Percentiles rank a stretch among this genome's conserved stretches.
Evolutionary conservation across 2,329 filamentous ascomycete species (phyloP).

Genomic region (Byssoonygena ceratinophila): DNA sequence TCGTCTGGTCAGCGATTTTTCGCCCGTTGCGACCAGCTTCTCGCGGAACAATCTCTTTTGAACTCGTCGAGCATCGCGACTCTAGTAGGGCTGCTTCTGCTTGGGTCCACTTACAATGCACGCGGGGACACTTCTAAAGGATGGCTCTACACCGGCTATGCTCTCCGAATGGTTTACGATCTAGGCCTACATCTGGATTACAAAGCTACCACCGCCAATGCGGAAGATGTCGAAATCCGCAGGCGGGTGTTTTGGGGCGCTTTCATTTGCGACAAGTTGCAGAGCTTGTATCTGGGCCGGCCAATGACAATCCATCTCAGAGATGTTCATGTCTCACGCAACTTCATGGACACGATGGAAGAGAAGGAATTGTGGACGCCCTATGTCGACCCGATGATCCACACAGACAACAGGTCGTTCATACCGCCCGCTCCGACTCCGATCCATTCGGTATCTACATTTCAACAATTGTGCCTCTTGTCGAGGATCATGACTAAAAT

Average conservation of each 20-base stretch:
- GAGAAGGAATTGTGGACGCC: constrained; percentile 24
- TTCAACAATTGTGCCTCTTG: constrained; percentile 28
- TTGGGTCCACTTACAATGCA: constrained; percentile 22
- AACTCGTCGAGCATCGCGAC: constrained; percentile 32
- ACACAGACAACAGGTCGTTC: constrained; percentile 6
- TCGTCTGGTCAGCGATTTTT: constrained; percentile 33
- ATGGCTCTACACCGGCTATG: constrained; percentile 36
- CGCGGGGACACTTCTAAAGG: constrained; percentile 23
- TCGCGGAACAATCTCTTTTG: constrained; percentile 28
- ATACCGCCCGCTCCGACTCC: constrained; percentile 14
- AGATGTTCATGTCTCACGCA: constrained; percentile 23
- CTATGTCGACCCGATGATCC: constrained; percentile 17
- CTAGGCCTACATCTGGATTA: constrained; percentile 33
- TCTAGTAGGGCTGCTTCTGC: constrained; percentile 27
- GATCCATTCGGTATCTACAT: constrained; percentile 29
- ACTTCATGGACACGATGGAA: constrained; percentile 26
- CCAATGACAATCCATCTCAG: constrained; percentile 32
- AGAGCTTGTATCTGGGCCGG: constrained; percentile 46
- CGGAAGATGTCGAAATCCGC: constrained; percentile 25
- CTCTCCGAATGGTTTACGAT: constrained; percentile 35
- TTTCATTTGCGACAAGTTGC: constrained; percentile 42
- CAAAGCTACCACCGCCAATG: constrained; percentile 20
- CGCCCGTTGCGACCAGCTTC: constrained; percentile 29
- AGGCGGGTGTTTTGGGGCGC: constrained; percentile 29
- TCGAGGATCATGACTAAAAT: constrained; percentile 32